Base-by-base conservation (phyloP, 805 yeast genomes). In the Teunomyces tritomae region DNA sequence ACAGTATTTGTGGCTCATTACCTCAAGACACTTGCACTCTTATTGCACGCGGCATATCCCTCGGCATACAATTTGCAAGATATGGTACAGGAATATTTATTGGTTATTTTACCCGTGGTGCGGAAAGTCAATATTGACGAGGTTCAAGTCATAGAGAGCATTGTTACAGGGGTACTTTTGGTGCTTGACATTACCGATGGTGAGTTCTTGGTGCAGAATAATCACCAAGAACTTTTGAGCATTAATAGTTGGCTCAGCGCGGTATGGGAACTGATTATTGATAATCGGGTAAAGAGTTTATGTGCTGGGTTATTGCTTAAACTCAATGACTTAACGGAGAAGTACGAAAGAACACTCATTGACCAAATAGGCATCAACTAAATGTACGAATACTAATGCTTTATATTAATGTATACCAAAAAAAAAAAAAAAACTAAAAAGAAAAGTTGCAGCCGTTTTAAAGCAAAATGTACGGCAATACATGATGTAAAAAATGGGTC, bases 21-120 rank as follows among this genome's bases (percentile, higher is more conserved):
- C 60, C 54, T 86, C 40, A 76, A 79, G 46, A 82, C 88, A 0
- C 57, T 86, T 46, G 73, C 81, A 0, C 57, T 85, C n/a, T 55
- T 86, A 2, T 59, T 84, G 16, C 80, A 79, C 45, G 68, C 82
- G 43, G 81, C 86, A 0, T 77, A 79, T 50, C 89, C 89, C 0
- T 66, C 80, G 2, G 65, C 80, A 0, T 52, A 65, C 1, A 76
- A 79, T 39, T 57, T 82, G 20, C 59, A 66, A 1, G 87, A 79
- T 32, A 84, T 87, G 88, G 69, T 79, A 1, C 58, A 65, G 2
- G 90, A 85, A 51, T 63, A 76, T 46, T 51, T 84, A 5, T 53
- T 62, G 0, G 58, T 80, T n/a, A 51, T 60, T 5, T 52, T 50
- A 1, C 65, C 68, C 0, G 33, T 67, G 14, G 47, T 65, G 41